Evolutionary conservation across 345 rosid species (phyloP), one percentile per base, ranked within the genome.

Genomic region (Arabidopsis arenosa): DNA sequence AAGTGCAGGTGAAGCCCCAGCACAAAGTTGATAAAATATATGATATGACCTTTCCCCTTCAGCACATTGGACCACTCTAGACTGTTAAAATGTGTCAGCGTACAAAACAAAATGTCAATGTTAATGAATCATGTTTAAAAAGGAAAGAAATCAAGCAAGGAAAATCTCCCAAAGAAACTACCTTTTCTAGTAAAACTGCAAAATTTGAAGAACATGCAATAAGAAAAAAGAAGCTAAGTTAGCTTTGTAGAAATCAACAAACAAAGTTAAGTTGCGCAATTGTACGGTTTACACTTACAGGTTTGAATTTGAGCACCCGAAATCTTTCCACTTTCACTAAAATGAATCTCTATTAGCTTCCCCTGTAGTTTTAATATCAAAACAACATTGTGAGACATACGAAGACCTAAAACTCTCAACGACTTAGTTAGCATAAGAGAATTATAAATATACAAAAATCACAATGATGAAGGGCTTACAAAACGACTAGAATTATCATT

Each of bases 291-390:
- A 47, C 67, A 81, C 97, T 90, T 89, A 95, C 98, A 92, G 53
- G 99, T 95, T 84, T 95, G 97, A 81, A 95, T 84, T 79, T 86
- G 90, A 77, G 99, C 99, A 77, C 98, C 98, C n/a, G 99, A 92
- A 78, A 95, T 90, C 86, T 90, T 95, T 79, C 99, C 99, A 67
- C 87, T 89, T 70, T 92, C 98, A 74, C 99, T 92, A 74, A 95
- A 95, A 79, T 92, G 90, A 75, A 95, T 95, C 81, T 92, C 98
- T 73, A 92, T 95, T 81, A 95, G 79, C 81, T 95, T 95, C 65
- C 99, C 99, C 99, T 95, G 87, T 40, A 30, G 76, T 80, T 62
- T 26, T 28, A 12, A 64, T 68, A 81, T 60, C 17, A 43, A 77
- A 59, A 45, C 9, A 73, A 51, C 30, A 72, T 18, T 51, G 51